phyloP scores from a whole-genome alignment of 1,284 basidiomycete species.

The Cutaneotrichosporon daszewskae region DNA sequence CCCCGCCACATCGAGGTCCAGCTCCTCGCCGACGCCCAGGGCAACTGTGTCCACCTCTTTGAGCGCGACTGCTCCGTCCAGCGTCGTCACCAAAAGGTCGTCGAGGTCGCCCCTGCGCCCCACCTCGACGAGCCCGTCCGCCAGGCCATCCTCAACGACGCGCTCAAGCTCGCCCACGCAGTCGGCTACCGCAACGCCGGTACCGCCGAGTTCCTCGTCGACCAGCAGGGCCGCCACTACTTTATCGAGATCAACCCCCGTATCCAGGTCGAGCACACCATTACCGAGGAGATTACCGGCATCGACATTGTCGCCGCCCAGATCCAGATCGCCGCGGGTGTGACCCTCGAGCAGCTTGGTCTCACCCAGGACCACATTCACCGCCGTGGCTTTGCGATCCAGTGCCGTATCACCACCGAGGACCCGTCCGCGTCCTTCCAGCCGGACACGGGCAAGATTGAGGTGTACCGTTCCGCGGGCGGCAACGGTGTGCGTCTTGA shows the following conservation, averaged over 20 bases:
- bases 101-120: conserved; percentile 95
- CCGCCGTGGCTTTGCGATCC: conserved; percentile 95
- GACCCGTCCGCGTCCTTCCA: conserved; percentile 88
- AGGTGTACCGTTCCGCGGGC: conserved; percentile 97
- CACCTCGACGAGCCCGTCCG: conserved; percentile 88
- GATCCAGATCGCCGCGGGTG: conserved; percentile 97
- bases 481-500: conserved; percentile 98
- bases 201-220: conserved; percentile 94
- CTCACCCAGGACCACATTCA: conserved; percentile 94
- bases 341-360: conserved; percentile 89
- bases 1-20: conserved; percentile 98
- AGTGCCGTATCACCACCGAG: conserved; percentile 99
- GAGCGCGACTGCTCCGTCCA: conserved; percentile 99
- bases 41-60: conserved; percentile 94
- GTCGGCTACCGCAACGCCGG: conserved; percentile 95
- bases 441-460: conserved; percentile 98
- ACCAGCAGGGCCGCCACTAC: conserved; percentile 91
- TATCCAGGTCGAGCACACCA: conserved; percentile 98
- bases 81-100: conserved; percentile 95
- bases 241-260: conserved; percentile 99
- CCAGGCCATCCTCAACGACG: conserved; percentile 78
- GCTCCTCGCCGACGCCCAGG: conserved; percentile 79
- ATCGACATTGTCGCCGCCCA: conserved; percentile 98
- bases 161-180: conserved; percentile 88
- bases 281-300: conserved; percentile 97